phyloP scores from a whole-genome alignment of 2,329 filamentous ascomycete genomes.

The Claviceps monticola region DNA sequence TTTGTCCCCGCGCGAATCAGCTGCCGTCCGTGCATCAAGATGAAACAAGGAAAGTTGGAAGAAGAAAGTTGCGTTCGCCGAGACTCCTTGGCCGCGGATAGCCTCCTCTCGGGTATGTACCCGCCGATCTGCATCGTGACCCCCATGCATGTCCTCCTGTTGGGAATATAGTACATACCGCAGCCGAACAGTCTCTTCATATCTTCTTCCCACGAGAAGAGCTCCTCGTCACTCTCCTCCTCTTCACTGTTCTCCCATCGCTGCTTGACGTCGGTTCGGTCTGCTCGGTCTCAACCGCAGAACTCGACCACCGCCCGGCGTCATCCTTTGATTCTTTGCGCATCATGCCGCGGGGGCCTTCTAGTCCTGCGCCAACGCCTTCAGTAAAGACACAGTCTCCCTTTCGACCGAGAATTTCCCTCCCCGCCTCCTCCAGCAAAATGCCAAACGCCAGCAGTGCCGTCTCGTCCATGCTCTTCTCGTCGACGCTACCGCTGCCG shows the following conservation, averaged over 20 bases:
- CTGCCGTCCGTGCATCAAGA: too few relatives aligned
- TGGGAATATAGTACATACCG: background rate
- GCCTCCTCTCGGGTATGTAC: too few relatives aligned
- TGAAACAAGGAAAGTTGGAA: too few relatives aligned
- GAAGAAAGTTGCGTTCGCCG: too few relatives aligned
- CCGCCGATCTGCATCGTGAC: background rate
- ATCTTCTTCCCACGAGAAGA: background rate
- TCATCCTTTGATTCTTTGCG: conserved; percentile 7
- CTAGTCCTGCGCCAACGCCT: conserved; percentile 14
- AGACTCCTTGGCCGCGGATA: too few relatives aligned
- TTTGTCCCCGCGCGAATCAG: too few relatives aligned
- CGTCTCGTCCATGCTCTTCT: conserved; percentile 62
- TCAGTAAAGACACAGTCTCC: conserved; percentile 64
- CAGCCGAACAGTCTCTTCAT: background rate
- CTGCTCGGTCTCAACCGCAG: conserved; percentile 13
- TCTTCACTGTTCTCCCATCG: conserved; percentile 14
- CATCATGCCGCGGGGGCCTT: background rate
- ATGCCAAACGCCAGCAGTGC: conserved; percentile 64
- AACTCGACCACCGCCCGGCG: conserved; percentile 4
- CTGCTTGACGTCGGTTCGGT: conserved; percentile 9
- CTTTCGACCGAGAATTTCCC: conserved; percentile 44
- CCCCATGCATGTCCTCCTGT: too few relatives aligned
- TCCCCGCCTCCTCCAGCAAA: conserved; percentile 56
- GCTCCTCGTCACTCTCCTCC: conserved; percentile 15
- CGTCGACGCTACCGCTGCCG: conserved; percentile 24